A percentile compares a stretch with the other conserved stretches of the same genome.
phyloP scores from a whole-genome alignment of 2,329 filamentous ascomycete species.

The Colletotrichum sp. region DNA sequence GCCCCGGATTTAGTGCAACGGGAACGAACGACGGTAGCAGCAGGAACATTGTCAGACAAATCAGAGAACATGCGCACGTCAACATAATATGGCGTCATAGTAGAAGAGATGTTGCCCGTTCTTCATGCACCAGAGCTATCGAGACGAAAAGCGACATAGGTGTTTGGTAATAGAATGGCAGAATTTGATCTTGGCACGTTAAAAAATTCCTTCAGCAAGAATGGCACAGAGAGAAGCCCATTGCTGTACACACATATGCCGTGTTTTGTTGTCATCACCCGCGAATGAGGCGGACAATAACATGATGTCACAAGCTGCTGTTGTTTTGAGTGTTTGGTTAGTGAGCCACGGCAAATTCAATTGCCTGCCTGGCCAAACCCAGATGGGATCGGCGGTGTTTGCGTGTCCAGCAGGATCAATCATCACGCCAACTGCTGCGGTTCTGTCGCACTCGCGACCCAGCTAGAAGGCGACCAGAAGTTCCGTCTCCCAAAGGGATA shows the following conservation, averaged over 20 bases:
- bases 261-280: constrained; percentile 25
- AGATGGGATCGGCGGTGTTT: neutral
- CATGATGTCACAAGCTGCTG: neutral
- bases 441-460: neutral
- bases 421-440: neutral
- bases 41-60: neutral
- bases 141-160: constrained; percentile 37
- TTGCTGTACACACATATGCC: constrained; percentile 68
- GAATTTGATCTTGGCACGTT: constrained; percentile 59
- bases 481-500: neutral
- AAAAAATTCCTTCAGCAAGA: constrained; percentile 60
- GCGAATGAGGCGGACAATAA: neutral
- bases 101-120: constrained; percentile 47
- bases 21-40: neutral
- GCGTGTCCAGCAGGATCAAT: neutral
- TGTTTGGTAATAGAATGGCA: constrained; percentile 64
- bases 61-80: neutral
- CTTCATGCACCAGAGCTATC: constrained; percentile 57
- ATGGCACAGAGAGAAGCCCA: constrained; percentile 54
- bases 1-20: neutral
- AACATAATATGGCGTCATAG: neutral
- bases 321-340: neutral
- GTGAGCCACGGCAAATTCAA: neutral
- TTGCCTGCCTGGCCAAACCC: neutral
- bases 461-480: neutral